These are phyloP conservation scores for Hygrocybe punicea DNA, from an alignment of 768 basidiomycete species.

Conservation along the genomic window DNA sequence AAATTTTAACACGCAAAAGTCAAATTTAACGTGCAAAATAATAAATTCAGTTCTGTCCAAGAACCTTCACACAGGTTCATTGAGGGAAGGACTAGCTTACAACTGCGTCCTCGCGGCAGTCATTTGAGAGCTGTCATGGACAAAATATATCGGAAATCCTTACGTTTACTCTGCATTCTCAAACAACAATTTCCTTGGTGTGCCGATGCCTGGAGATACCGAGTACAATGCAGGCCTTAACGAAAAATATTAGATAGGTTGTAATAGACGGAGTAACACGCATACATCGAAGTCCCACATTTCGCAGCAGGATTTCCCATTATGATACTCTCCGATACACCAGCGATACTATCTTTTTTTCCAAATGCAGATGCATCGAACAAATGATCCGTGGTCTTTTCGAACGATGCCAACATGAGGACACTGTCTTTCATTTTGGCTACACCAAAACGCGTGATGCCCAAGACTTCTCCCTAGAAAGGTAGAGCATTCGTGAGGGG, in stretches of 20 bases:
- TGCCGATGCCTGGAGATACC: conserved; percentile 42
- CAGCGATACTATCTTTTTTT: conserved; percentile 91
- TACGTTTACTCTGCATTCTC: conserved; percentile 41
- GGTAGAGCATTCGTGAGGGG: background rate
- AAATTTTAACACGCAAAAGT: too few relatives aligned
- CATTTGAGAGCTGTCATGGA: too few relatives aligned
- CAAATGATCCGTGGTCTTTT: conserved; percentile 98
- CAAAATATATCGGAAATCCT: too few relatives aligned
- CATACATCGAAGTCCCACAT: conserved; percentile 92
- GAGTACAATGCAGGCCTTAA: conserved; percentile 51
- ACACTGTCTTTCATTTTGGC: conserved; percentile 99
- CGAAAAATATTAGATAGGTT: background rate
- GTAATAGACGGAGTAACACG: conserved; percentile 10
- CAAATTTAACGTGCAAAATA: too few relatives aligned
- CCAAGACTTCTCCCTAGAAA: conserved; percentile 86
- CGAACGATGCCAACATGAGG: conserved; percentile 97
- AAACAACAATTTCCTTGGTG: conserved; percentile 50
- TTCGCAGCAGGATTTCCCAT: conserved; percentile 96
- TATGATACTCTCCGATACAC: conserved; percentile 99
- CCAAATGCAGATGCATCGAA: conserved; percentile 97
- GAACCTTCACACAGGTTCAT: too few relatives aligned
- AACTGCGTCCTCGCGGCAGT: too few relatives aligned
- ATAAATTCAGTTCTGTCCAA: too few relatives aligned
- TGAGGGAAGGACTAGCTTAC: too few relatives aligned
- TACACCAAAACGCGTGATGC: conserved; percentile 98